Evolutionary conservation across 257 asterid species (phyloP).

Genomic region (Agastache rugosa): DNA sequence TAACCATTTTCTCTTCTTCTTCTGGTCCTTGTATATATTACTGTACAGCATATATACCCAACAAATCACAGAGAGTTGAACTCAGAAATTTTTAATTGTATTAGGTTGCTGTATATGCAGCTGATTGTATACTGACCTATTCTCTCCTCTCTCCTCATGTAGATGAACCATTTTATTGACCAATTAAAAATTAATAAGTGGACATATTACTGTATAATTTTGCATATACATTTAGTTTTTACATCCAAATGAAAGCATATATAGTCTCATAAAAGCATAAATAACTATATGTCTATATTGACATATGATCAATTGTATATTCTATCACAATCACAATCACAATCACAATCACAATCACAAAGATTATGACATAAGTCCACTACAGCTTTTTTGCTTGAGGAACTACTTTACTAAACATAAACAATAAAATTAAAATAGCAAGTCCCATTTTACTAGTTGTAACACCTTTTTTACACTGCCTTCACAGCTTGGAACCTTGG

Average conservation of each 20-base stretch:
- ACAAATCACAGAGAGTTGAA: conserved; percentile 33
- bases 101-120: conserved; percentile 38
- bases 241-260: background rate
- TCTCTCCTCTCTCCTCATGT: conserved; percentile 4
- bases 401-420: conserved; percentile 12
- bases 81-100: conserved; percentile 35
- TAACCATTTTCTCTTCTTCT: background rate
- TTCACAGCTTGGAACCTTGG: conserved; percentile 63
- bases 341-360: background rate
- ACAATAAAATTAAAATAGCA: background rate
- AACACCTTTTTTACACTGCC: conserved; percentile 39
- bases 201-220: background rate
- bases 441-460: background rate
- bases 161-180: conserved; percentile 21
- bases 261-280: too few relatives aligned
- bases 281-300: too few relatives aligned
- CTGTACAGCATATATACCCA: conserved; percentile 55
- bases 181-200: conserved; percentile 9
- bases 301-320: background rate
- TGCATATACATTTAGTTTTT: too few relatives aligned
- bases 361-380: too few relatives aligned
- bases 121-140: conserved; percentile 36
- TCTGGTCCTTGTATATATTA: conserved; percentile 44
- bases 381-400: conserved; percentile 22
- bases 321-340: background rate